A percentile compares a stretch with the other conserved stretches of the same genome.
Conservation (phyloP, 208 protist genomes). For the Trichomonas gallinae region DNA sequence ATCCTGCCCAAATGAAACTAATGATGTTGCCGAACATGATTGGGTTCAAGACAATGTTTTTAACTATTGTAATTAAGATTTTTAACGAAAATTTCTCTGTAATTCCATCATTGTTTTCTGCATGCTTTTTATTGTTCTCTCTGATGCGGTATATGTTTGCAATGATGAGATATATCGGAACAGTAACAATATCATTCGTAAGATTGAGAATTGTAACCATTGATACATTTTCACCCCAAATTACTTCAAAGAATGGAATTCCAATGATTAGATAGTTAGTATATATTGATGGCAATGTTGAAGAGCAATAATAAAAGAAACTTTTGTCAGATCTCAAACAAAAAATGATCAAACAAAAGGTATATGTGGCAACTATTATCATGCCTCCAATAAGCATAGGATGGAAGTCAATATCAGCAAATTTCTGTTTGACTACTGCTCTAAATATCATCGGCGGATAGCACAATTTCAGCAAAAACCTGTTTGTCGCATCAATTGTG, state of each 20-base stretch:
- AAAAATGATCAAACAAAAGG: background rate
- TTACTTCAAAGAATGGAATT: background rate
- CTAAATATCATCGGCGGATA: background rate
- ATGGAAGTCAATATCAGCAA: background rate
- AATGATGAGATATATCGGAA: background rate
- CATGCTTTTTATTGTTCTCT: background rate
- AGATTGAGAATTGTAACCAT: background rate
- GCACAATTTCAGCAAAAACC: background rate
- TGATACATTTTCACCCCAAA: background rate
- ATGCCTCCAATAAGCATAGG: background rate
- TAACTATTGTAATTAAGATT: background rate
- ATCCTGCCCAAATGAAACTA: background rate
- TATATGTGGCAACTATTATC: background rate
- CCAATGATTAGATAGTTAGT: background rate
- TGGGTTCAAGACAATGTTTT: background rate
- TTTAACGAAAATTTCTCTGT: background rate
- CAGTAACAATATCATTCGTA: background rate
- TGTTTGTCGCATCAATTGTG: background rate
- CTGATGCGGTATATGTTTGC: background rate
- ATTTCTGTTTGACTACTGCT: background rate
- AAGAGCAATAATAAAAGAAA: background rate
- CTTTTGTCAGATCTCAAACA: background rate
- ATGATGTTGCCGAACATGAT: background rate
- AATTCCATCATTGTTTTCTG: background rate
- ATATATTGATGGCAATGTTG: background rate